Evolutionary conservation across 1,284 basidiomycete species (phyloP).

Genomic region (Malassezia caprae): DNA sequence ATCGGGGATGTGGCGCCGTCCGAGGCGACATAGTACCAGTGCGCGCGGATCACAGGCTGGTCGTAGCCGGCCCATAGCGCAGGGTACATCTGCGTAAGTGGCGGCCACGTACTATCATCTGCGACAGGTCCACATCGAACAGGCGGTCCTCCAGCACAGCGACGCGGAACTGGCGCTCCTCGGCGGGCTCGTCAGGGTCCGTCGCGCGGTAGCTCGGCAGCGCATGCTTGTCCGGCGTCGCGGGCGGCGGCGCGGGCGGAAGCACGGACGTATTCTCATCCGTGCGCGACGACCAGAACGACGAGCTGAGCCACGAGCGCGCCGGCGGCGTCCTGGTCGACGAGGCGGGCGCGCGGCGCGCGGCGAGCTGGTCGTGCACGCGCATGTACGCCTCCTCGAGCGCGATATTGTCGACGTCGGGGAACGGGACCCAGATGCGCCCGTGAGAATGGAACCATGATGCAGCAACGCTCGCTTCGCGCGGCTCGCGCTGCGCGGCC

Average conservation of each 20-base stretch:
- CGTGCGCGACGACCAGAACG: constrained; percentile 1
- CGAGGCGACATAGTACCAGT: constrained; percentile 49
- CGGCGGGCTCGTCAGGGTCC: constrained; percentile 38
- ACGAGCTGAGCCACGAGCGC: not conserved
- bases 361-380: constrained; percentile 21
- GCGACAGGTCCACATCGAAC: constrained; percentile 41
- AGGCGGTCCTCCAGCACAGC: constrained; percentile 43
- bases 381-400: constrained; percentile 29
- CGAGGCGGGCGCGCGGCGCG: not conserved
- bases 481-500: not conserved
- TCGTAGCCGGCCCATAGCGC: constrained; percentile 48
- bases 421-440: constrained; percentile 34
- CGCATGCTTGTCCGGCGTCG: constrained; percentile 8
- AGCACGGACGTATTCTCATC: not conserved
- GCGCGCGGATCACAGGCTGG: constrained; percentile 43
- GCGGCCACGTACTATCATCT: constrained; percentile 22
- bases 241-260: constrained; percentile 9
- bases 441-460: constrained; percentile 41
- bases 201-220: constrained; percentile 16
- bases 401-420: constrained; percentile 27
- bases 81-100: constrained; percentile 32
- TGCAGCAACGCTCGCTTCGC: not conserved
- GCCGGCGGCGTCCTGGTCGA: not conserved
- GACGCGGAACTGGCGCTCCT: constrained; percentile 24
- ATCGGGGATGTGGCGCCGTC: constrained; percentile 36